phyloP scores from a whole-genome alignment of 352 stramenopile species.

The Phytophthora citricola region DNA sequence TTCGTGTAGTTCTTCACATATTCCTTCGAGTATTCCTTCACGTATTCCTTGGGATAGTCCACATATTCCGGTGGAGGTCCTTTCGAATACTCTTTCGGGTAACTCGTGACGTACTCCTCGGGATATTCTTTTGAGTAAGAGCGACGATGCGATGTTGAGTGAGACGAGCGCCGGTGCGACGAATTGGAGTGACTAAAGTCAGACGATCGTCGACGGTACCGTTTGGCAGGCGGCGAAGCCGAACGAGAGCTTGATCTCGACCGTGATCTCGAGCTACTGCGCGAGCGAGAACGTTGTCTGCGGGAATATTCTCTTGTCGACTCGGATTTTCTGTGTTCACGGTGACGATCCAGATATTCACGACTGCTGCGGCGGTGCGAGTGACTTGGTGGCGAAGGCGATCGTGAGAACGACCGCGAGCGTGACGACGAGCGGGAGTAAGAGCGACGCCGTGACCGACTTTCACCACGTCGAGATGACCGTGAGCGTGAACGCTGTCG shows the following conservation, averaged over 20 bases:
- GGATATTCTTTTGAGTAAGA: conserved; percentile 33
- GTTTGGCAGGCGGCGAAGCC: conserved; percentile 31
- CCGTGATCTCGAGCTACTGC: conserved; percentile 45
- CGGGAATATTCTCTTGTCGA: conserved; percentile 29
- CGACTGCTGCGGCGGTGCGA: conserved; percentile 32
- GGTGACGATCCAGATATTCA: conserved; percentile 26
- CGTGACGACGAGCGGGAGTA: conserved; percentile 49
- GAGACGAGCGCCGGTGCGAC: conserved; percentile 31
- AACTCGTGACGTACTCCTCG: conserved; percentile 11
- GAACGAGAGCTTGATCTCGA: conserved; percentile 51
- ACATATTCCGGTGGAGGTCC: conserved; percentile 11
- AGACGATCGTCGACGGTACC: conserved; percentile 36
- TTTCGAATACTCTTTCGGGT: conserved; percentile 21
- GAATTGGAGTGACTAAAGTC: conserved; percentile 25
- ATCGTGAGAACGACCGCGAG: conserved; percentile 46
- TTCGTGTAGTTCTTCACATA: conserved; percentile 29
- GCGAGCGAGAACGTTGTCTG: conserved; percentile 37
- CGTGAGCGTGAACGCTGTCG: conserved; percentile 40
- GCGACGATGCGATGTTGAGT: conserved; percentile 25
- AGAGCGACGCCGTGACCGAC: conserved; percentile 39
- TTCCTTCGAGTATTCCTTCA: conserved; percentile 13
- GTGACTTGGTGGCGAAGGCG: conserved; percentile 25
- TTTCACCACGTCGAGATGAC: conserved; percentile 35
- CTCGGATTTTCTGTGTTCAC: conserved; percentile 22
- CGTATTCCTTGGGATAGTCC: conserved; percentile 20